phyloP scores from a whole-genome alignment of 2,329 filamentous ascomycete species.

The Claviceps paspali region DNA sequence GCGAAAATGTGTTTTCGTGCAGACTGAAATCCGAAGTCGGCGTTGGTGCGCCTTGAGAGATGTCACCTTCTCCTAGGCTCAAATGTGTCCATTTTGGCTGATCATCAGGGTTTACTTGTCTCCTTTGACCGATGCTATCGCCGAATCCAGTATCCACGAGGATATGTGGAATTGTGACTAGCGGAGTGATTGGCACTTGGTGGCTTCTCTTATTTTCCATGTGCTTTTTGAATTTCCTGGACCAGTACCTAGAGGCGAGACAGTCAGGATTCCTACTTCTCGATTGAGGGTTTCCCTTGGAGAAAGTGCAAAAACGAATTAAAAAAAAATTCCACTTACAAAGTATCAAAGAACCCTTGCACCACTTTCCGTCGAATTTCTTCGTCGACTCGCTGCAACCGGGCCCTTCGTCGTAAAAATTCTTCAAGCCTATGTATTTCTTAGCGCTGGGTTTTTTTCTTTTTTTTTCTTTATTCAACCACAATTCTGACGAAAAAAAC shows the following conservation, averaged over 20 bases:
- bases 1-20: slow-evolving; percentile 19
- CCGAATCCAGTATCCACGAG: slow-evolving; percentile 67
- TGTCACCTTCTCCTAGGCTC: slow-evolving; percentile 6
- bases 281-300: neutral
- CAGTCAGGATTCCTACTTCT: neutral
- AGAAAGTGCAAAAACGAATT: too few relatives aligned
- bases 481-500: slow-evolving; percentile 10
- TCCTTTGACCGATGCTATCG: slow-evolving; percentile 11
- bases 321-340: slow-evolving; percentile 34
- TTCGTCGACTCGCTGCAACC: slow-evolving; percentile 87
- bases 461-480: neutral
- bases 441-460: too few relatives aligned
- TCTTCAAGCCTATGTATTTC: slow-evolving; percentile 59
- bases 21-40: slow-evolving; percentile 27
- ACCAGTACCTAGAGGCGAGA: slow-evolving; percentile 49
- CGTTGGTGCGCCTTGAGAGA: slow-evolving; percentile 9
- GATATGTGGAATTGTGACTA: slow-evolving; percentile 78
- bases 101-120: neutral
- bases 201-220: slow-evolving; percentile 57
- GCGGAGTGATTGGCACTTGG: slow-evolving; percentile 63
- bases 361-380: slow-evolving; percentile 83
- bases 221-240: slow-evolving; percentile 62
- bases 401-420: slow-evolving; percentile 76
- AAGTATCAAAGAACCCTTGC: slow-evolving; percentile 86
- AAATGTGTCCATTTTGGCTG: slow-evolving; percentile 8